These are phyloP conservation scores for Sphaerulina populicola DNA, from an alignment of 2,329 filamentous ascomycete species.

Conservation along the genomic window DNA sequence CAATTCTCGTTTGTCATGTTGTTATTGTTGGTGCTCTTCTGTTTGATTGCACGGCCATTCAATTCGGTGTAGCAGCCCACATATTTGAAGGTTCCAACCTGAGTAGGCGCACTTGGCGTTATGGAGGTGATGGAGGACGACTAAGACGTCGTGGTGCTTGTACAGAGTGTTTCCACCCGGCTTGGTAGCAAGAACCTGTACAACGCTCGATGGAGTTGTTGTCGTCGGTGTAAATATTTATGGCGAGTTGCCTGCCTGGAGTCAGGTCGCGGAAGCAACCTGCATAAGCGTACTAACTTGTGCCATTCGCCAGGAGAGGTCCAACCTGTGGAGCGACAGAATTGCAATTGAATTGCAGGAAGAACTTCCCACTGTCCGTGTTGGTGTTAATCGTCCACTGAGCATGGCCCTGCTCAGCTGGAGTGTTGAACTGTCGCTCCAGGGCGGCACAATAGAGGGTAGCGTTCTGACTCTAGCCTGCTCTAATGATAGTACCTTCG, in stretches of 20 bases:
- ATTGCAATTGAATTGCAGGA: constrained; percentile 19
- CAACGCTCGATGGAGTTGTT: constrained; percentile 31
- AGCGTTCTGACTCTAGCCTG: constrained; percentile 6
- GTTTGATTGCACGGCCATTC: constrained; percentile 28
- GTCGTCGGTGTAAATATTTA: constrained; percentile 24
- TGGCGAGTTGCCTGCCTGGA: constrained; percentile 19
- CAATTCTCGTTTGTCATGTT: constrained; percentile 36
- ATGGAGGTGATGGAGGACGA: neutral
- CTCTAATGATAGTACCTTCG: constrained; percentile 8
- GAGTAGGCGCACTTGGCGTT: constrained; percentile 8
- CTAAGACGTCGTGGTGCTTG: neutral
- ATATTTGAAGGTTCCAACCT: constrained; percentile 15
- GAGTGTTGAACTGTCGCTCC: constrained; percentile 6
- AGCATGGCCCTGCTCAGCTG: neutral
- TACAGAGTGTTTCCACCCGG: constrained; percentile 22
- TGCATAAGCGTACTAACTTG: neutral
- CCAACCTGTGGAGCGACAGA: constrained; percentile 5
- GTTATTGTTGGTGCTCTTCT: constrained; percentile 18
- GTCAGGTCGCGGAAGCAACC: constrained; percentile 33
- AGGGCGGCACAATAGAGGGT: constrained; percentile 5
- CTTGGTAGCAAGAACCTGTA: constrained; percentile 26
- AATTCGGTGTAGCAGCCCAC: constrained; percentile 23
- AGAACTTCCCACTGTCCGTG: constrained; percentile 31
- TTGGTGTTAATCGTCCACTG: constrained; percentile 22
- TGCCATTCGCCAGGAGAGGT: constrained; percentile 6